phyloP scores from a whole-genome alignment of 2,329 filamentous ascomycete species.

The Colletotrichum coccodes region DNA sequence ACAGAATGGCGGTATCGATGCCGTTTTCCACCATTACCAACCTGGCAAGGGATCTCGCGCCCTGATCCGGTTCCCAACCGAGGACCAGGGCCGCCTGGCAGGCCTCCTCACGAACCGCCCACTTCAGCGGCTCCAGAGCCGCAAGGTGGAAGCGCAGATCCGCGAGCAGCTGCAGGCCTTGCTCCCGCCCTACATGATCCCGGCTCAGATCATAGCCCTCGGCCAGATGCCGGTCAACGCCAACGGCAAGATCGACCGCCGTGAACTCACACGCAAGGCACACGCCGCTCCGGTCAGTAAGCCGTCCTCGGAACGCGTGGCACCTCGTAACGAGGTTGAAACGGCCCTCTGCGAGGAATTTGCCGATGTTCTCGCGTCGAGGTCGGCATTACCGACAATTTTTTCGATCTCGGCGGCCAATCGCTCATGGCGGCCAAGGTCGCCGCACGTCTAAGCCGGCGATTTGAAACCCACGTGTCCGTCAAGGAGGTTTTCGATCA shows the following conservation, averaged over 20 bases:
- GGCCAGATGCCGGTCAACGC: constrained; percentile 38
- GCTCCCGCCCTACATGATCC: constrained; percentile 42
- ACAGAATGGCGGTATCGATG: constrained; percentile 40
- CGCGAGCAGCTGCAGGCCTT: background rate
- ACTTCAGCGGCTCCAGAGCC: background rate
- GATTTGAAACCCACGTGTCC: constrained; percentile 6
- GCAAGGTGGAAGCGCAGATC: background rate
- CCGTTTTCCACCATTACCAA: constrained; percentile 47
- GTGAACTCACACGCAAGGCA: constrained; percentile 28
- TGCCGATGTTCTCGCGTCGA: constrained; percentile 14
- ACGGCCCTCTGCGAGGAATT: constrained; percentile 29
- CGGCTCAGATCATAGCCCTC: constrained; percentile 37
- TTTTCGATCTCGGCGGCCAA: constrained; percentile 34
- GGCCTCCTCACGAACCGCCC: background rate
- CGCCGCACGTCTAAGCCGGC: constrained; percentile 9
- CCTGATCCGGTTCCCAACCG: constrained; percentile 8
- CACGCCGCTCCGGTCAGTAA: constrained; percentile 4
- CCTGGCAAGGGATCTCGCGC: background rate
- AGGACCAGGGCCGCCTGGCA: background rate
- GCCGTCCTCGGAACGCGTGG: background rate
- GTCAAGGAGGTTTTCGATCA: constrained; percentile 32
- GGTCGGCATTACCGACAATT: constrained; percentile 28
- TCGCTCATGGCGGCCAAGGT: constrained; percentile 29
- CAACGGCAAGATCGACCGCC: constrained; percentile 39
- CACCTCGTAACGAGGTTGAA: constrained; percentile 19